Base-by-base conservation (phyloP, 768 basidiomycete species). In the Fistulinella prunicolor region DNA sequence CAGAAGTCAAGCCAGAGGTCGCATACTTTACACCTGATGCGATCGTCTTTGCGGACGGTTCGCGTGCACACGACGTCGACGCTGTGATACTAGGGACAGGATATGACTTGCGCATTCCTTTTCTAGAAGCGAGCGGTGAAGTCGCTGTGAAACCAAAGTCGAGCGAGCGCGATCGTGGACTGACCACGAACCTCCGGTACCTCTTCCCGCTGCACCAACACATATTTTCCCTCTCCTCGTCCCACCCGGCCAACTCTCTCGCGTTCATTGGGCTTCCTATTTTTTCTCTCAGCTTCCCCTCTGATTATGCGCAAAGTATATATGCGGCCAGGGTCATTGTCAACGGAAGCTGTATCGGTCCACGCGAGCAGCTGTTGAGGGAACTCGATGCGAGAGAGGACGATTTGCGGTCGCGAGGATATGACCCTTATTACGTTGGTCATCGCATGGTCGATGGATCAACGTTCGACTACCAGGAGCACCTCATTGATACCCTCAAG, bases 261-360 rank as follows among this genome's bases (percentile, higher is more conserved):
- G 70, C 77, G 5, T 80, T 83, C 60, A 66, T 82, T 47, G 79
- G 80, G 2, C 67, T 82, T 2, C 79, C 79, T 2, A 68, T 73
- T 4, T 59, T 68, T 41, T 72, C 77, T 26, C 63, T 71, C 6
- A 79, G 77, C 60, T 77, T 73, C 39, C 75, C 77, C 3, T 72
- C 72, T 9, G 74, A 78, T 56, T 56, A 66, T 42, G 79, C 79
- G 8, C 81, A 83, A 58, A 71, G 75, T 38, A 59, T 78, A 4
- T 75, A 78, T 49, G 63, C 66, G 10, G 68, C 74, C 0, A 73
- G 77, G 52, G 67, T 68, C 3, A 73, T 82, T 45, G 66, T 70
- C 2, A 66, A 77, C 42, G 65, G 69, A 4, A 58, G 59, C 19
- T 51, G 78, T 5, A 68, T 83, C 1, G 70, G 72, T 1, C 49